Evolutionary conservation across 768 basidiomycete species (phyloP).

Genomic region (Pholiota molesta): DNA sequence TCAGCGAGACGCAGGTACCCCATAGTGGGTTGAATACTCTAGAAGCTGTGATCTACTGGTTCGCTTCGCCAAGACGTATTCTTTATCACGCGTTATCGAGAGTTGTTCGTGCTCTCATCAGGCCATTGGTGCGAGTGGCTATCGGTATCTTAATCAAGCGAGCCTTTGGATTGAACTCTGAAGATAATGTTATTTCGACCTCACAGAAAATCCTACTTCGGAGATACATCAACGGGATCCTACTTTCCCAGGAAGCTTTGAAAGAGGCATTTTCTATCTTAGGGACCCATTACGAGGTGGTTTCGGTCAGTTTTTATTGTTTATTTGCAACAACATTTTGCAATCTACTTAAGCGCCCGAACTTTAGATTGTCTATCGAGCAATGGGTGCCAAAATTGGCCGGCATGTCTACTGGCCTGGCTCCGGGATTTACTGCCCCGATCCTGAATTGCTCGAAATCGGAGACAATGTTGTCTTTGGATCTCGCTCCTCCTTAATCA

Average conservation of each 20-base stretch:
- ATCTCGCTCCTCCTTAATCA: conserved; percentile 46
- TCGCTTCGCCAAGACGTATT: conserved; percentile 41
- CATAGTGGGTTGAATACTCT: conserved; percentile 32
- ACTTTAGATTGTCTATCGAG: conserved; percentile 39
- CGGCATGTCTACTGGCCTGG: conserved; percentile 52
- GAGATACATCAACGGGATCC: conserved; percentile 38
- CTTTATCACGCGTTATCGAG: conserved; percentile 42
- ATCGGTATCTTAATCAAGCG: conserved; percentile 45
- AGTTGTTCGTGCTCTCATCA: conserved; percentile 37
- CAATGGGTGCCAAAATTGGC: conserved; percentile 55
- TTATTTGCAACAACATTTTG: not conserved
- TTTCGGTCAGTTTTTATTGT: conserved; percentile 46
- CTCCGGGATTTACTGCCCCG: conserved; percentile 45
- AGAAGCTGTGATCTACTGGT: conserved; percentile 46
- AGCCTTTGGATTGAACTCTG: conserved; percentile 40
- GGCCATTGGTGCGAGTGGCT: conserved; percentile 40
- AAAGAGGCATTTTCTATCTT: conserved; percentile 43
- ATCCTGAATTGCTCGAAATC: conserved; percentile 50
- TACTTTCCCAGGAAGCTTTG: conserved; percentile 40
- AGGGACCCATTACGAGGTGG: conserved; percentile 48
- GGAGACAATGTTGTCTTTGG: conserved; percentile 55
- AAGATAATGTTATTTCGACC: conserved; percentile 23
- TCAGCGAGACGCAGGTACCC: conserved; percentile 32
- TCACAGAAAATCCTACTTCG: conserved; percentile 35
- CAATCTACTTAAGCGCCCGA: conserved; percentile 3